A percentile compares a stretch with the other conserved stretches of the same genome.
These are phyloP conservation scores for Lactarius psammicola DNA, from an alignment of 768 basidiomycete species.

Conservation along the genomic window DNA sequence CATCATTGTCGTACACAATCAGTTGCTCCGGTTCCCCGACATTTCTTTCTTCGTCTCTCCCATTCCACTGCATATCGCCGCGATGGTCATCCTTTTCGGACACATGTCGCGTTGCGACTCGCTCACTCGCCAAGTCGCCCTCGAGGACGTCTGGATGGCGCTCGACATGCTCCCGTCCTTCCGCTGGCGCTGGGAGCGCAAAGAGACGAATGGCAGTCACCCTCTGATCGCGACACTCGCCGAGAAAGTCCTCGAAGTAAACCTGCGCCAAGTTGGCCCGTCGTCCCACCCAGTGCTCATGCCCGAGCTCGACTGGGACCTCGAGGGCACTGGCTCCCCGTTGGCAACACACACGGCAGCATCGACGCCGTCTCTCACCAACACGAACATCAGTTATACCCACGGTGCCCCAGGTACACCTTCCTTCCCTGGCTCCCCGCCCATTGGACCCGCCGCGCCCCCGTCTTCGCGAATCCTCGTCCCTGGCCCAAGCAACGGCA, in stretches of 20 bases:
- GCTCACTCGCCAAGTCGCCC: conserved; percentile 59
- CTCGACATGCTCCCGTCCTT: conserved; percentile 86
- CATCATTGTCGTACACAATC: conserved; percentile 79
- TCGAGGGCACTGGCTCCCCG: conserved; percentile 32
- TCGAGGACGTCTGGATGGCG: conserved; percentile 84
- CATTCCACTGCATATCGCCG: conserved; percentile 84
- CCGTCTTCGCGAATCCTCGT: conserved; percentile 5
- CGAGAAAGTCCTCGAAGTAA: conserved; percentile 73
- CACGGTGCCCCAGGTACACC: conserved; percentile 29
- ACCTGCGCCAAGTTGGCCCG: conserved; percentile 58
- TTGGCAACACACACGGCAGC: conserved; percentile 13
- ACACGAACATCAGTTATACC: conserved; percentile 36
- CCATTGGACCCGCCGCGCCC: conserved; percentile 22
- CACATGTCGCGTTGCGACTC: conserved; percentile 77
- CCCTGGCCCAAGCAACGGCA: conserved; percentile 5
- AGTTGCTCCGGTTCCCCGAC: conserved; percentile 80
- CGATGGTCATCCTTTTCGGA: conserved; percentile 88
- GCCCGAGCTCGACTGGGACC: conserved; percentile 47
- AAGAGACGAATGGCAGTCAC: conserved; percentile 74
- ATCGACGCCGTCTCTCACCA: conserved; percentile 36
- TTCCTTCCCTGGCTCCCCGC: conserved; percentile 34
- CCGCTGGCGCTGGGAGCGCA: conserved; percentile 91
- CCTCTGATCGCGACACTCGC: conserved; percentile 83
- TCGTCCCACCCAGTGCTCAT: conserved; percentile 40
- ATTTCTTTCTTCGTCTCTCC: conserved; percentile 88